A percentile compares a stretch with the other conserved stretches of the same genome.
Evolutionary conservation across 805 yeast species (phyloP).

Genomic region (Pichia nakasei): DNA sequence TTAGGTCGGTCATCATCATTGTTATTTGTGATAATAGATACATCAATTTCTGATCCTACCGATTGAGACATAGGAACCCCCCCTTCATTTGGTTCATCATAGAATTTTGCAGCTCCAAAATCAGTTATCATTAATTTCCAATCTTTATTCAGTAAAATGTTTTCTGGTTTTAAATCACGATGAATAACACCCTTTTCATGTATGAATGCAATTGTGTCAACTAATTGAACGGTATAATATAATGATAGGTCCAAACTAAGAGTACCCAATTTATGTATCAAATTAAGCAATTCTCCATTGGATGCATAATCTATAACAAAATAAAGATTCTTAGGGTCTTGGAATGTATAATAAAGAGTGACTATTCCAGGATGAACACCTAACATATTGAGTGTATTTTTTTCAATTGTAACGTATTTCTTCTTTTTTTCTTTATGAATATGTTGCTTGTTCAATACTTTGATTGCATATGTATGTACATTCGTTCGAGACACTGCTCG

Average conservation of each 20-base stretch:
- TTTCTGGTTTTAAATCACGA: slow-evolving; percentile 92
- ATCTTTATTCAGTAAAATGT: slow-evolving; percentile 73
- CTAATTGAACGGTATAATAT: slow-evolving; percentile 76
- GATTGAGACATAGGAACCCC: too few relatives aligned
- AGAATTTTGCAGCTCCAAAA: slow-evolving; percentile 92
- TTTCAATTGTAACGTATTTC: slow-evolving; percentile 93
- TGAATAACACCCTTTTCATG: slow-evolving; percentile 88
- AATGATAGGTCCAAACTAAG: slow-evolving; percentile 65
- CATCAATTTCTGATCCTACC: background rate
- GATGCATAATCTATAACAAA: slow-evolving; percentile 92
- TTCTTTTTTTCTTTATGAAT: slow-evolving; percentile 91
- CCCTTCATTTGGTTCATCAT: slow-evolving; percentile 27
- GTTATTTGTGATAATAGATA: background rate
- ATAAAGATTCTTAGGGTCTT: slow-evolving; percentile 78
- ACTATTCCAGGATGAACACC: slow-evolving; percentile 95
- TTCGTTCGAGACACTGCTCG: slow-evolving; percentile 75
- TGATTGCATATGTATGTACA: slow-evolving; percentile 76
- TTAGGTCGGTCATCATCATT: background rate
- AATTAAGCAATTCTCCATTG: slow-evolving; percentile 83
- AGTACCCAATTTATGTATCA: slow-evolving; percentile 71
- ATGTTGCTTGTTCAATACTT: slow-evolving; percentile 84
- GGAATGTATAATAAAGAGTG: slow-evolving; percentile 86
- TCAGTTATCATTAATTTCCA: slow-evolving; percentile 90
- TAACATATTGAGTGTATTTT: slow-evolving; percentile 74
- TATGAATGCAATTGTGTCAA: slow-evolving; percentile 87